Evolutionary conservation across 2,329 filamentous ascomycete genomes (phyloP), one percentile per base, ranked within the genome.

Genomic region (Paracoccidioides brasiliensis): DNA sequence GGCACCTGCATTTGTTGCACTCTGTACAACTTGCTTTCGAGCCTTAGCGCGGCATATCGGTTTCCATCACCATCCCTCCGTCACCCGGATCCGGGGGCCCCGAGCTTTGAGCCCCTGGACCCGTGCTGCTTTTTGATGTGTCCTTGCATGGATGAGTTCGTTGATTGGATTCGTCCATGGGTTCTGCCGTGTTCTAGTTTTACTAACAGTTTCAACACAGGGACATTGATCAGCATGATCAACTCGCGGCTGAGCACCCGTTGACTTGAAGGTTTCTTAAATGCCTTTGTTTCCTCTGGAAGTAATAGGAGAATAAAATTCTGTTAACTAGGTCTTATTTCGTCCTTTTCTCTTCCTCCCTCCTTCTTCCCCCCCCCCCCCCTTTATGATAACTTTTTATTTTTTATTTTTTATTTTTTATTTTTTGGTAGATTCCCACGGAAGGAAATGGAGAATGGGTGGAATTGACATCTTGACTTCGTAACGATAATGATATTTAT

Each of bases 201-300:
- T 48, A 30, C 14, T 48, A 30, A 15, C 14, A 15, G 14, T 59
- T 67, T 52, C 62, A 52, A 50, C 15, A 57, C 55, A 81, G 78
- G 38, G 88, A 96, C 69, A 96, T 97, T 67, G 89, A 95, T 33
- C 88, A 90, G 78, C 91, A 96, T 70, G 91, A 97, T 73, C 73
- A 75, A 58, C 69, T 84, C 56, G 86, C 89, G 15, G 51, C 54
- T 37, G 55, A 59, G 48, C 42, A 58, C 33, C 57, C 58, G 12
- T 49, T 60, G 52, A 22, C 40, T 30, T 56, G 10, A 37, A 52
- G 37, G 10, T 1, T 42, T 42, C 22, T 22, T 22, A 22, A 22
- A 22, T 22, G 22, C 22, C 37, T 7, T 38, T 12, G 7, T 38
- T 8, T 38, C 7, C 37, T 12, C 3, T 7, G 37, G 37, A 38